Evolutionary conservation across 768 basidiomycete genomes (phyloP).

Genomic region (Mycena vitilis): DNA sequence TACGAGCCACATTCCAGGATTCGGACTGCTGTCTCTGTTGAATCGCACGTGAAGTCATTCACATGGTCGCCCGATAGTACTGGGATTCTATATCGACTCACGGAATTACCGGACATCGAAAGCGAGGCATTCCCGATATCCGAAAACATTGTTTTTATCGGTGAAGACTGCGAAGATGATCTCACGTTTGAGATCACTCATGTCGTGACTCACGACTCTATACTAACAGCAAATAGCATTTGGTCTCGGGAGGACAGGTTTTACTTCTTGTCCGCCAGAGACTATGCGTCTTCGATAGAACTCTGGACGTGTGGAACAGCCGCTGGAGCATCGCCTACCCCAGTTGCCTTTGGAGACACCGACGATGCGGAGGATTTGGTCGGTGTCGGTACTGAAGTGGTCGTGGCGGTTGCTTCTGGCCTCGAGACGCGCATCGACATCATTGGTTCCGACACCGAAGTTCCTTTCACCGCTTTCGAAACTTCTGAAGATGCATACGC

Average conservation of each 20-base stretch:
- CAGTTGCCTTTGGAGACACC: conserved; percentile 24
- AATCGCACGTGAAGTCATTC: conserved; percentile 22
- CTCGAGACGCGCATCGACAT: conserved; percentile 31
- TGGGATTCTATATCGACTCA: conserved; percentile 22
- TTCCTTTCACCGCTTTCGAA: conserved; percentile 21
- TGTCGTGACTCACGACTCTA: conserved; percentile 23
- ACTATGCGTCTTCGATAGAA: conserved; percentile 7
- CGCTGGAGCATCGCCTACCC: conserved; percentile 1
- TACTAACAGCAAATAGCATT: not conserved
- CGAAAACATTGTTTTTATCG: conserved; percentile 25
- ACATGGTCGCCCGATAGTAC: conserved; percentile 34
- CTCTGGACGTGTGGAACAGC: conserved; percentile 20
- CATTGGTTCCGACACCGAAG: not conserved
- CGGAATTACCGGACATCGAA: conserved; percentile 15
- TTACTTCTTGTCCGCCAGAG: conserved; percentile 7
- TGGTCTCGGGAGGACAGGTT: conserved; percentile 22
- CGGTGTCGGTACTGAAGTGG: conserved; percentile 12
- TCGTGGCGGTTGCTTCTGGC: conserved; percentile 30
- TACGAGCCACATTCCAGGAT: not conserved
- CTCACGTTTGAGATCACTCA: conserved; percentile 3
- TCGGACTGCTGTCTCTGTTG: conserved; percentile 11
- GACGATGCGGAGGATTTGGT: conserved; percentile 20
- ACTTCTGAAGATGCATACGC: conserved; percentile 28
- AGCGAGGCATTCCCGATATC: conserved; percentile 23
- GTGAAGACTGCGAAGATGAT: conserved; percentile 3